Percentiles rank a stretch among this genome's conserved stretches.
phyloP scores from a whole-genome alignment of 192 early-diverging fungal species.

The Spinellus fusiger region DNA sequence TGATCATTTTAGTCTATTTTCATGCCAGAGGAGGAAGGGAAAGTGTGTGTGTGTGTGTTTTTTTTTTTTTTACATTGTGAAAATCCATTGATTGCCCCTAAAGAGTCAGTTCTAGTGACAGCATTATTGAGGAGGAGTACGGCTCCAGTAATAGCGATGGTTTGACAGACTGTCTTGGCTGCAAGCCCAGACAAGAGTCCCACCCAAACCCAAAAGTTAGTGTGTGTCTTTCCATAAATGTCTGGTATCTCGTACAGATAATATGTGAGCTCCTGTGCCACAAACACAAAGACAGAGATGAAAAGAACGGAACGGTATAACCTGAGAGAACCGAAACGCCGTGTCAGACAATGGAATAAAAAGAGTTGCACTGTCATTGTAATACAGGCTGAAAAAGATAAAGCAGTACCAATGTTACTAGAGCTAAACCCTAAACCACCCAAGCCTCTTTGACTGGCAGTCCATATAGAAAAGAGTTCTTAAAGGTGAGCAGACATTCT shows the following conservation, averaged over 20 bases:
- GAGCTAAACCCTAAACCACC: conserved; percentile 51
- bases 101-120: conserved; percentile 24
- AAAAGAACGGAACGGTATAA: conserved; percentile 34
- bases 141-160: conserved; percentile 32
- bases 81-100: conserved; percentile 55
- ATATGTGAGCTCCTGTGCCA: conserved; percentile 10
- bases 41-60: too few species aligned
- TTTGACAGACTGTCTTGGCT: conserved; percentile 14
- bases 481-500: background rate
- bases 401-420: conserved; percentile 42
- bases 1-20: too few species aligned
- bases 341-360: conserved; percentile 35
- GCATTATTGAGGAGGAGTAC: conserved; percentile 49
- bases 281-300: background rate
- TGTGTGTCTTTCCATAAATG: conserved; percentile 1
- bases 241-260: conserved; percentile 15
- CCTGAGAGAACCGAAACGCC: conserved; percentile 36
- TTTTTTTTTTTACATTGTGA: conserved; percentile 44
- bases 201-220: conserved; percentile 20
- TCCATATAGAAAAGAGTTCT: conserved; percentile 26
- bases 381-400: conserved; percentile 35
- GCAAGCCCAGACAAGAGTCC: conserved; percentile 9
- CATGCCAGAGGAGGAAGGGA: too few species aligned
- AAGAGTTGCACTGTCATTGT: conserved; percentile 46
- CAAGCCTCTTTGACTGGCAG: conserved; percentile 11